These are phyloP conservation scores for Setaria viridis DNA, from an alignment of 202 grass and related monocot genomes.

Conservation along the genomic window DNA sequence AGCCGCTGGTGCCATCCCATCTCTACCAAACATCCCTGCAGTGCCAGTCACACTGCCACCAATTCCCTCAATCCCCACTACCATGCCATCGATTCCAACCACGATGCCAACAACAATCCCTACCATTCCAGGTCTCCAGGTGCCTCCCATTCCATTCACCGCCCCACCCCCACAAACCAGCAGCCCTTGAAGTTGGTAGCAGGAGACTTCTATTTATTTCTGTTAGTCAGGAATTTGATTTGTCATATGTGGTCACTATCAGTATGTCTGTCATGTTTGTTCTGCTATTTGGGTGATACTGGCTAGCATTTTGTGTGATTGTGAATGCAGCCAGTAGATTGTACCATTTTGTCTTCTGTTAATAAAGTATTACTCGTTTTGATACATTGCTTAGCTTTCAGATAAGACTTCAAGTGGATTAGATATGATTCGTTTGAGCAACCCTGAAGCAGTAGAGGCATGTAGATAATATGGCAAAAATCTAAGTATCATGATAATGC, in stretches of 20 bases:
- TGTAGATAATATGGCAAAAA: background rate
- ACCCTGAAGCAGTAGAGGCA: background rate
- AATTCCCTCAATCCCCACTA: slow-evolving; percentile 59
- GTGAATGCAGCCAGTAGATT: slow-evolving; percentile 53
- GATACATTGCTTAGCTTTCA: background rate
- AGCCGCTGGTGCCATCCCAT: slow-evolving; percentile 51
- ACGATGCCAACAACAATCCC: slow-evolving; percentile 63
- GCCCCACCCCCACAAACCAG: slow-evolving; percentile 55
- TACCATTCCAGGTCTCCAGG: slow-evolving; percentile 63
- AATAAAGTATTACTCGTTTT: slow-evolving; percentile 35
- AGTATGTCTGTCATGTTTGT: slow-evolving; percentile 40
- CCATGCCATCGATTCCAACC: slow-evolving; percentile 59
- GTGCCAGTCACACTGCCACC: slow-evolving; percentile 57
- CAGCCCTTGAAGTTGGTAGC: slow-evolving; percentile 58
- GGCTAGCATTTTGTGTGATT: slow-evolving; percentile 48
- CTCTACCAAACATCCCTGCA: slow-evolving; percentile 52
- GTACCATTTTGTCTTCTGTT: slow-evolving; percentile 34
- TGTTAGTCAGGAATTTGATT: slow-evolving; percentile 42
- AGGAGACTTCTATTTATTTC: slow-evolving; percentile 7
- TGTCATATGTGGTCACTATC: slow-evolving; percentile 31
- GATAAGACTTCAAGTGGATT: background rate
- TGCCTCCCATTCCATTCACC: slow-evolving; percentile 60
- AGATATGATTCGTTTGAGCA: background rate
- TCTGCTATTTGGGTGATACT: slow-evolving; percentile 30
- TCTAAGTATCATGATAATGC: background rate